Base-by-base conservation (phyloP, 495 filamentous ascomycete species). In the Aspergillus panamensis region DNA sequence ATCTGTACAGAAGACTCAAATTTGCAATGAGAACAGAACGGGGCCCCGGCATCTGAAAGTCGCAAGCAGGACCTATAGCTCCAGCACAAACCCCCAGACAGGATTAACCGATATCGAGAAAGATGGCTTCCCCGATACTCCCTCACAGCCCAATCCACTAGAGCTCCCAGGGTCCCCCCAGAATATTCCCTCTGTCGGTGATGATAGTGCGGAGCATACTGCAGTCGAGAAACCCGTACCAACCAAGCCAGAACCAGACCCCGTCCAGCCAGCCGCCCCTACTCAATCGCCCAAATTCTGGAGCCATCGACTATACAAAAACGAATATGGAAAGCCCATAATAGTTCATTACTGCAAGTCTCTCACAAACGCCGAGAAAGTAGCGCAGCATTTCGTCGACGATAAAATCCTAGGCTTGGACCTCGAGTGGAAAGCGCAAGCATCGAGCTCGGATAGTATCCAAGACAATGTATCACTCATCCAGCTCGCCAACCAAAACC, bases 351-450 rank as follows among this genome's bases (percentile, higher is more conserved):
- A 95, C 65, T 93, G 90, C 74, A 80, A 73, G 50, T 84, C 76
- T 44, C 77, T 75, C n/a, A 72, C 80, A 50, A 84, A 80, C 3
- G 85, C 87, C 3, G 88, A 96, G 65, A 69, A 73, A 10, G 79
- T 90, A 2, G 75, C 86, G 14, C 69, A 85, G 31, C 80, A 88
- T 37, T 92, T 97, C 59, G 66, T 86, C 39, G 56, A 83, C 12
- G 83, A 92, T 62, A 77, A 82, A 53, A 68, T 96, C 9, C 67
- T 96, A 37, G 89, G 90, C 8, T 90, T 96, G 59, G 92, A 96
- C 66, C 78, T 96, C 62, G 92, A 96, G 73, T 96, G 92, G 92
- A 73, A 78, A 59, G 58, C 80, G 17, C 70, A 81, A n/a, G 72
- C 81, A 16, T 70, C 59, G 13, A 67, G 62, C 48, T 61, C 58